Conservation (phyloP, 345 rosid genomes). For the Heritiera fomes region DNA sequence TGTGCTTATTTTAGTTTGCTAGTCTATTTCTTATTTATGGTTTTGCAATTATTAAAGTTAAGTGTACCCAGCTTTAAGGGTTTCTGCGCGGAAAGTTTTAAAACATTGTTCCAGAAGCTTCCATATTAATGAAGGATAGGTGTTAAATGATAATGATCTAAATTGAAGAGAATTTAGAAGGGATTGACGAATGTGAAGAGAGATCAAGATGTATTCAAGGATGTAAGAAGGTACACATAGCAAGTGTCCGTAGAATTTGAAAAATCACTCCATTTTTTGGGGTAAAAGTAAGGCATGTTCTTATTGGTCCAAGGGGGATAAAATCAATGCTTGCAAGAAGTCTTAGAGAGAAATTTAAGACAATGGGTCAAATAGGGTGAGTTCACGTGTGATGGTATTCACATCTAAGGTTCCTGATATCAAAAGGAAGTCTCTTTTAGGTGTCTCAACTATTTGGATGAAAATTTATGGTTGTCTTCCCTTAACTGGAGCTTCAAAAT, state of each 20-base stretch:
- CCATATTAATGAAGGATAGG: no score
- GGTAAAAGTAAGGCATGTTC: neutral
- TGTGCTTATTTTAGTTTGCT: conserved; percentile 4
- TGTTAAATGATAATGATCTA: no score
- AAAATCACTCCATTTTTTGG: neutral
- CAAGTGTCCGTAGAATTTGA: no score
- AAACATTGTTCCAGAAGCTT: no score
- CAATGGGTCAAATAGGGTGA: neutral
- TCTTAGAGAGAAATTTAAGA: neutral
- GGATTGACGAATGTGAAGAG: neutral
- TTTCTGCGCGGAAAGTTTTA: neutral
- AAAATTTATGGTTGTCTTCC: neutral
- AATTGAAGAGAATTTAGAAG: no score
- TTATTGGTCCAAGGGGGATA: neutral
- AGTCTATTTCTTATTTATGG: conserved; percentile 3
- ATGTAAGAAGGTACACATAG: neutral
- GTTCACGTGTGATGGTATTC: neutral
- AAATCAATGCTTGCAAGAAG: neutral
- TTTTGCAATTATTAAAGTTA: conserved; percentile 2
- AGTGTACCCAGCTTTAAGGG: neutral
- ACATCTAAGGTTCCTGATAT: neutral
- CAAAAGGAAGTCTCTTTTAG: neutral
- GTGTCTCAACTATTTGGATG: neutral
- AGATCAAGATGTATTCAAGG: neutral
- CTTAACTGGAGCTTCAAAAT: neutral